Base-by-base conservation (phyloP, 345 rosid genomes). In the Citrus trifoliata region DNA sequence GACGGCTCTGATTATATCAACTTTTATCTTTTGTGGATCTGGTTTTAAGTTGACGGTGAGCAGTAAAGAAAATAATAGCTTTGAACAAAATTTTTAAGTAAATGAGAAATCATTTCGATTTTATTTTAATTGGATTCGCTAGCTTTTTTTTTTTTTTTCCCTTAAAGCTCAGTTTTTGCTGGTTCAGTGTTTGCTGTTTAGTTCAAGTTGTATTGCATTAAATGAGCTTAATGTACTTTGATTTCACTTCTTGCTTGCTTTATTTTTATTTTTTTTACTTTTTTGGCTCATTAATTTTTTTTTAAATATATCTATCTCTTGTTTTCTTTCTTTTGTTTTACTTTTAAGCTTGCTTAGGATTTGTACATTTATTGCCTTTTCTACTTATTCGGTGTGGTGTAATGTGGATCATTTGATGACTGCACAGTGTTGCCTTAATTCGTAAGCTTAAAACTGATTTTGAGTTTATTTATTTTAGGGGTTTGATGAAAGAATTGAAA, bases 21-120 rank as follows among this genome's bases (percentile, higher is more conserved):
- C 40, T 37, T 67, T 70, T 13, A 71, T 69, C 24, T 61, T 30
- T 62, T 38, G 53, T 83, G 83, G 89, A 88, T 86, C 91, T 83
- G 79, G 67, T 78, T 63, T 48, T 38, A 70, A 55, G 51, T 46
- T 46, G 14, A 46, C 38, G 14, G 30, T 18, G 62, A 53, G 62
- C 37, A 69, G 51, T 65, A 61, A 68, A 63, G 63, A 25, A 58
- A 42, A 60, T 4, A 53, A 27, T 53, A 1, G 4, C 51, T 46
- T 46, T 46, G 51, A 13, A 1, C 18, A 46, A 12, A 46, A 46
- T 21, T 10, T 38, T 24, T 10, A 46, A 63, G 60, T 46, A 46
- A 75, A 33, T 10, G 68, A 28, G 48, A 64, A 63, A 14, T 70
- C 10, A 74, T 62, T 40, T 70, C 75, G 46, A 71, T 77, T 73